Evolutionary conservation across 2,329 filamentous ascomycete genomes (phyloP).

Genomic region (Talaromyces albobiverticillius): DNA sequence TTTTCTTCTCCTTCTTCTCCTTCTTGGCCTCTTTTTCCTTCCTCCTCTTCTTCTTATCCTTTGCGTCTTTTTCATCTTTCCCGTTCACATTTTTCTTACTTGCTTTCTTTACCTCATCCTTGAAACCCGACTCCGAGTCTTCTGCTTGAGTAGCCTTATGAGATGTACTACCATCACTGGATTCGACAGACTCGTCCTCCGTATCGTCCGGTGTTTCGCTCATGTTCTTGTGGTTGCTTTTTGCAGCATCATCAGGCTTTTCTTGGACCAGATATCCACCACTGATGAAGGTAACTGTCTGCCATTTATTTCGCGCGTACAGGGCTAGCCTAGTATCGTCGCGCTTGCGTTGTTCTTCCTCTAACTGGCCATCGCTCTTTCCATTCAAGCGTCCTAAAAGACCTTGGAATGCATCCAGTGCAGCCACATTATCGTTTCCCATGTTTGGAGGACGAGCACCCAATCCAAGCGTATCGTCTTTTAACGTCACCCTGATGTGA

Average conservation of each 20-base stretch:
- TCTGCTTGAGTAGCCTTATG: not conserved
- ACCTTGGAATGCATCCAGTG: slow-evolving; percentile 81
- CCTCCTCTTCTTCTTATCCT: slow-evolving; percentile 16
- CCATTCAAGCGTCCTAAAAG: slow-evolving; percentile 87
- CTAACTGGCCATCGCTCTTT: slow-evolving; percentile 69
- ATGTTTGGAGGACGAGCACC: slow-evolving; percentile 75
- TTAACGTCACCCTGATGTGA: slow-evolving; percentile 79
- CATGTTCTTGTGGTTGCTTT: slow-evolving; percentile 38
- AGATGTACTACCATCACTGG: not conserved
- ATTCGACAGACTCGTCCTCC: not conserved
- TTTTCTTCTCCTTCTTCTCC: slow-evolving; percentile 9
- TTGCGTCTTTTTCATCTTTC: not conserved
- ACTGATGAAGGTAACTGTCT: slow-evolving; percentile 78
- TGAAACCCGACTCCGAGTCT: not conserved
- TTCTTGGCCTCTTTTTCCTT: slow-evolving; percentile 2
- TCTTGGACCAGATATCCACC: slow-evolving; percentile 71
- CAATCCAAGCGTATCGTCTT: slow-evolving; percentile 87
- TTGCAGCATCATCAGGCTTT: slow-evolving; percentile 42
- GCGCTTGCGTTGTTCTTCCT: slow-evolving; percentile 65
- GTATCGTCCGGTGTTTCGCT: slow-evolving; percentile 20
- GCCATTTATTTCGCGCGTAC: slow-evolving; percentile 74
- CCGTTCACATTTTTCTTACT: not conserved
- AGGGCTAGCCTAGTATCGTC: slow-evolving; percentile 69
- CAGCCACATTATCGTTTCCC: slow-evolving; percentile 67
- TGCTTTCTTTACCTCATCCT: not conserved